These are phyloP conservation scores for Fusarium sp. DNA, from an alignment of 2,329 filamentous ascomycete genomes.

Conservation along the genomic window DNA sequence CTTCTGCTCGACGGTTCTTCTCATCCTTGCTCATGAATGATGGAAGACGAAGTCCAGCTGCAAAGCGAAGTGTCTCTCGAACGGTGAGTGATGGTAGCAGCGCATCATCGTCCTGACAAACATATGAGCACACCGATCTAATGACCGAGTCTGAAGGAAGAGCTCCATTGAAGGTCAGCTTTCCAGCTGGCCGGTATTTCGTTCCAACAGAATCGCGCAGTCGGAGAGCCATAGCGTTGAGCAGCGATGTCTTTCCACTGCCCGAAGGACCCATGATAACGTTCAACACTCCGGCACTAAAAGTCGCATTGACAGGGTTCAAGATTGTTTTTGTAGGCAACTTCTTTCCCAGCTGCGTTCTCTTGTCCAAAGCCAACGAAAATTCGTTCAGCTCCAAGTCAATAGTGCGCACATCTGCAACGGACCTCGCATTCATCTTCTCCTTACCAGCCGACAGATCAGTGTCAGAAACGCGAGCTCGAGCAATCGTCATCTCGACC, in stretches of 20 bases:
- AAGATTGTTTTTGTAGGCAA: constrained; percentile 69
- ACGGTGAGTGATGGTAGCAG: constrained; percentile 80
- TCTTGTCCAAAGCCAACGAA: constrained; percentile 72
- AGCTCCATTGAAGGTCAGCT: constrained; percentile 76
- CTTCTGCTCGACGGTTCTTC: constrained; percentile 75
- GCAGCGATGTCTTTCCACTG: constrained; percentile 78
- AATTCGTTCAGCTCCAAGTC: constrained; percentile 74
- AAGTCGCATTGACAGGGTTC: constrained; percentile 72
- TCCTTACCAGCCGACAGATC: constrained; percentile 78
- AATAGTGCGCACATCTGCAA: constrained; percentile 67
- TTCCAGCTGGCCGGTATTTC: constrained; percentile 70
- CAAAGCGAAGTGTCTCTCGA: constrained; percentile 77
- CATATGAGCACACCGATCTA: constrained; percentile 78
- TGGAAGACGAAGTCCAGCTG: constrained; percentile 76
- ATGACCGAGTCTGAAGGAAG: constrained; percentile 75
- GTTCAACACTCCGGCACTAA: constrained; percentile 75
- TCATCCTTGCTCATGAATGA: constrained; percentile 75
- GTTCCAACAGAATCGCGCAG: constrained; percentile 71
- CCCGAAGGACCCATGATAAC: constrained; percentile 85
- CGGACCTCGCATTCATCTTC: constrained; percentile 68
- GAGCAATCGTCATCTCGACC: constrained; percentile 76
- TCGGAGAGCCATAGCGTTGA: constrained; percentile 78
- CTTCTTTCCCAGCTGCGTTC: constrained; percentile 62
- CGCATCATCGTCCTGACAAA: constrained; percentile 82
- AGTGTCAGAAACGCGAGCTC: constrained; percentile 66